Evolutionary conservation across 1,284 basidiomycete species (phyloP).

Genomic region (Cryptococcus sp.): DNA sequence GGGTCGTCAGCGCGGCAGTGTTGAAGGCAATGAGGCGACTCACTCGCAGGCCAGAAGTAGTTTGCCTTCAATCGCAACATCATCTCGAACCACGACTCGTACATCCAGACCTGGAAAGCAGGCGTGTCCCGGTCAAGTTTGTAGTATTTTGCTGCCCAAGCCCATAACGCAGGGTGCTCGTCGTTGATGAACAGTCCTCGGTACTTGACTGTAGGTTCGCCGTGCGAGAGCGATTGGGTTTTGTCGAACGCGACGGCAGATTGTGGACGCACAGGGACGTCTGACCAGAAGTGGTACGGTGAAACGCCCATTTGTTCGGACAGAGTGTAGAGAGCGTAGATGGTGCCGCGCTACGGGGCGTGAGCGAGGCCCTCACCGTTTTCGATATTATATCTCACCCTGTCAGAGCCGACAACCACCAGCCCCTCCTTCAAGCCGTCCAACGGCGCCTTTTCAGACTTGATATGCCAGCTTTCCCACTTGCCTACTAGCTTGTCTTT

Average conservation of each 20-base stretch:
- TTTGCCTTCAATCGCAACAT: slow-evolving; percentile 69
- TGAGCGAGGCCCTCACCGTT: not conserved
- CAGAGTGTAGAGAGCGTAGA: slow-evolving; percentile 68
- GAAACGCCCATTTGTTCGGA: slow-evolving; percentile 67
- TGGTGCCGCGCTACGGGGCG: slow-evolving; percentile 53
- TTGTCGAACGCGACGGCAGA: slow-evolving; percentile 58
- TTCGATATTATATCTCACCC: slow-evolving; percentile 38
- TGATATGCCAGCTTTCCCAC: slow-evolving; percentile 65
- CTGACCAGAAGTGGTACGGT: slow-evolving; percentile 58
- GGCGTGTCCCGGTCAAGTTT: slow-evolving; percentile 23
- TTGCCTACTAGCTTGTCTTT: slow-evolving; percentile 61
- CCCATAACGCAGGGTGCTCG: slow-evolving; percentile 63
- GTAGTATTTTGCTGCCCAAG: slow-evolving; percentile 57
- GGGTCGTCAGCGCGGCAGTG: not conserved
- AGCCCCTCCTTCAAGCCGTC: slow-evolving; percentile 64
- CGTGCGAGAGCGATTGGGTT: slow-evolving; percentile 62
- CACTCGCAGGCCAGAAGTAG: slow-evolving; percentile 61
- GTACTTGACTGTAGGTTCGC: slow-evolving; percentile 68
- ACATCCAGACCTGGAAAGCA: slow-evolving; percentile 57
- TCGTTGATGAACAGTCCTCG: slow-evolving; percentile 66
- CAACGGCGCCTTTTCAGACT: slow-evolving; percentile 61
- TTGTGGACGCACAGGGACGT: slow-evolving; percentile 63
- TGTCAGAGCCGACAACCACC: slow-evolving; percentile 67
- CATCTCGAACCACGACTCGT: slow-evolving; percentile 62
- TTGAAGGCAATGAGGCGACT: slow-evolving; percentile 6